These are phyloP conservation scores for Crithidia bombi DNA, from an alignment of 208 protist species.

Conservation along the genomic window DNA sequence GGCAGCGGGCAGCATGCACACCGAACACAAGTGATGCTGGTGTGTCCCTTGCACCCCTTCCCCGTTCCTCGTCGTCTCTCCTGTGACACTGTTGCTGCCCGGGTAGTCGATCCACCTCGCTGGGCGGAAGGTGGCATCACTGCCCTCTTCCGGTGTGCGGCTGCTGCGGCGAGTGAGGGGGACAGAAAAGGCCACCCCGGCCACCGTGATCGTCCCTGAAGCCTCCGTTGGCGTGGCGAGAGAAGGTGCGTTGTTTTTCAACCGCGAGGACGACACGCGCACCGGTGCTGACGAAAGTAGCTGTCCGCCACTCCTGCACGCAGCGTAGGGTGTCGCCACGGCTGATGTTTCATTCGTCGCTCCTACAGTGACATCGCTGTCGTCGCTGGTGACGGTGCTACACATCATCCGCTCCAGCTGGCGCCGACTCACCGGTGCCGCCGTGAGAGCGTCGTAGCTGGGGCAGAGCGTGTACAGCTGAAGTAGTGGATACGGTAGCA, in stretches of 20 bases:
- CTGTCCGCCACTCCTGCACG: no score
- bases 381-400: neutral
- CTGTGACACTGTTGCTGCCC: neutral
- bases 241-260: no score
- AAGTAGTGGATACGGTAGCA: constrained; percentile 29
- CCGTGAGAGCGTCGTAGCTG: constrained; percentile 37
- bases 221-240: neutral
- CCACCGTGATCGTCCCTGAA: neutral
- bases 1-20: constrained; percentile 68
- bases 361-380: neutral
- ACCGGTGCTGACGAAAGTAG: no score
- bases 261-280: no score
- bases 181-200: neutral
- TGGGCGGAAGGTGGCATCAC: neutral
- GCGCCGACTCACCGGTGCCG: constrained; percentile 14
- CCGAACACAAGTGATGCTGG: constrained; percentile 67
- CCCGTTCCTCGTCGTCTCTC: neutral
- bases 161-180: neutral
- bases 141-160: neutral
- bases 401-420: neutral
- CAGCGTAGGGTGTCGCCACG: no score
- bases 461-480: constrained; percentile 31
- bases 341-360: neutral
- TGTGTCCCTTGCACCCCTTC: constrained; percentile 16
- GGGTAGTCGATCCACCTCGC: neutral